phyloP scores from a whole-genome alignment of 2,329 filamentous ascomycete species.

The Monosporascus ibericus region DNA sequence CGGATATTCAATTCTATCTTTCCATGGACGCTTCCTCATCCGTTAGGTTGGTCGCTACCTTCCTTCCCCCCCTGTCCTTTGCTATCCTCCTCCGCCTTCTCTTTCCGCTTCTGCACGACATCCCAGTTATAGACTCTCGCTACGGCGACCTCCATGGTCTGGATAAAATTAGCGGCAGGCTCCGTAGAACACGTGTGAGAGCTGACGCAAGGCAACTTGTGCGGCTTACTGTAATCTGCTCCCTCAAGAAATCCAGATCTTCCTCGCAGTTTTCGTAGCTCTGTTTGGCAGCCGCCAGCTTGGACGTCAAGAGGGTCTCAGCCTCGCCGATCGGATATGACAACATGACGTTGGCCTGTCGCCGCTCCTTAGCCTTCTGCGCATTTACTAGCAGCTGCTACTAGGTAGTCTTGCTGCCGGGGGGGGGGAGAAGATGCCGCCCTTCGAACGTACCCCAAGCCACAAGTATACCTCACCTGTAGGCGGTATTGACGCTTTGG shows the following conservation, averaged over 20 bases:
- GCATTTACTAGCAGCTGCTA: not conserved
- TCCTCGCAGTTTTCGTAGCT: slow-evolving; percentile 88
- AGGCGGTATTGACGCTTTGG: slow-evolving; percentile 74
- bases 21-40: slow-evolving; percentile 7
- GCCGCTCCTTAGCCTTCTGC: slow-evolving; percentile 1
- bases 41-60: slow-evolving; percentile 31
- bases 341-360: slow-evolving; percentile 90
- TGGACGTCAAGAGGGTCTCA: slow-evolving; percentile 68
- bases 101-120: slow-evolving; percentile 89
- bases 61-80: slow-evolving; percentile 33
- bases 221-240: slow-evolving; percentile 82
- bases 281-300: slow-evolving; percentile 71
- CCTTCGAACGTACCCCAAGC: slow-evolving; percentile 64
- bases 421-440: too few relatives aligned
- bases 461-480: slow-evolving; percentile 93
- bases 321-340: slow-evolving; percentile 89
- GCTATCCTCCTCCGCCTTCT: slow-evolving; percentile 61
- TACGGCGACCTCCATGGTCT: slow-evolving; percentile 95
- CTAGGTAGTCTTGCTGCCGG: too few relatives aligned
- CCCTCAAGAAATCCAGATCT: slow-evolving; percentile 88
- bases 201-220: too few relatives aligned
- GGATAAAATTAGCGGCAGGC: slow-evolving; percentile 9
- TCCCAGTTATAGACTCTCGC: slow-evolving; percentile 99
- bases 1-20: too few relatives aligned
- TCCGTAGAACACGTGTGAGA: slow-evolving; percentile 1